Evolutionary conservation across 2,329 filamentous ascomycete genomes (phyloP), one percentile per base, ranked within the genome.

Genomic region (Neurospora sp.): DNA sequence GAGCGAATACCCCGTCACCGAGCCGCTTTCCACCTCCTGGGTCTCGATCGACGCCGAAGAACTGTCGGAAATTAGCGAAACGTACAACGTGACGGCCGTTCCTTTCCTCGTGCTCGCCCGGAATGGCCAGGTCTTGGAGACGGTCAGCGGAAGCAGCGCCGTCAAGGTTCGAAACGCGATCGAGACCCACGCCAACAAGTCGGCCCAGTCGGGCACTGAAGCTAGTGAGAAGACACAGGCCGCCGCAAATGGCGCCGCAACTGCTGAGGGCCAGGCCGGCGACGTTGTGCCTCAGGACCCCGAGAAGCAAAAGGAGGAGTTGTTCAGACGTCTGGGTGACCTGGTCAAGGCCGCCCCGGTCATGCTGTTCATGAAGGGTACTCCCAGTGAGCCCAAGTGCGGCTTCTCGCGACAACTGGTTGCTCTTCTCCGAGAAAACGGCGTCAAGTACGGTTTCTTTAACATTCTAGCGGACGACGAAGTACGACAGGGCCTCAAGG

Each of bases 331-430:
- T 39, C 84, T 99, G 43, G 86, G 82, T 23, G 92, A 96, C 75
- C 86, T 99, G 42, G 95, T 98, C 74, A 97, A 95, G 83, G 96
- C 96, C 5, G 95, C 96, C 39, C 93, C 94, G 0, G 94, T 99
- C 39, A 99, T 99, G 96, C 85, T 99, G 38, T 99, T 99, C 85
- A 99, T 99, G 96, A 99, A 99, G 85, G 96, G 96, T 71, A 98
- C 96, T 1, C 96, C 96, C 71, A 94, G 97, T 83, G 93, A 89
- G 72, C 96, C 96, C 23, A 94, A 97, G 81, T 99, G 96, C 82
- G 96, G 96, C 2, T 99, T 99, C 82, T 97, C 93, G 74, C 85
- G 95, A 75, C 93, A 97, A 82, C 83, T 97, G 66, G 96, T 99
- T 62, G 89, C 84, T 36, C 87, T 99, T 66, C 82, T 99, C 76